phyloP scores from a whole-genome alignment of 306 rosid genomes.

The Astragalus glycyphyllos region DNA sequence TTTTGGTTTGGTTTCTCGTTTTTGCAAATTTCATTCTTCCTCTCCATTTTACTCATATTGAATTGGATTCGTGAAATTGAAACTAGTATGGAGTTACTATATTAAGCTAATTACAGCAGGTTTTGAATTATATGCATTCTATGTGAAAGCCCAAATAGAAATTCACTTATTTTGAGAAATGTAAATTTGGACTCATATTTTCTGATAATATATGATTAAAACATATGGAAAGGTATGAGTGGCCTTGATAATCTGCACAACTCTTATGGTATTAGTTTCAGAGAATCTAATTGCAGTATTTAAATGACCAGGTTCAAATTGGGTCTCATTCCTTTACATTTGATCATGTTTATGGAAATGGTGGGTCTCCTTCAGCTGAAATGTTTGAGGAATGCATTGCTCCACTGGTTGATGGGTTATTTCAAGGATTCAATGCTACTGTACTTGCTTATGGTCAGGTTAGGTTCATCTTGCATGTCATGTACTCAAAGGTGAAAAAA shows the following conservation, averaged over 20 bases:
- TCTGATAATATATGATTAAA: too few relatives aligned
- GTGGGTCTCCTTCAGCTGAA: constrained; percentile 68
- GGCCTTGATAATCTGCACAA: constrained; percentile 36
- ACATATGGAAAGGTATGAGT: neutral
- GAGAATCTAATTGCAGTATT: constrained; percentile 44
- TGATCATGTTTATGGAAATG: constrained; percentile 74
- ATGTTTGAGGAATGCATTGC: constrained; percentile 79
- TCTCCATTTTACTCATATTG: constrained; percentile 7
- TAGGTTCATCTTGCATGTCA: constrained; percentile 39
- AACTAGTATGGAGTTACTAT: constrained; percentile 16
- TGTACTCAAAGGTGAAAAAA: constrained; percentile 34
- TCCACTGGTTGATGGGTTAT: constrained; percentile 79
- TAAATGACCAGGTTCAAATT: constrained; percentile 68
- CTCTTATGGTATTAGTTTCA: constrained; percentile 25
- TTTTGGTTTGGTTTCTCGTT: constrained; percentile 20
- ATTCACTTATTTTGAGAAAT: constrained; percentile 26
- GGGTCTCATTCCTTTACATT: constrained; percentile 85
- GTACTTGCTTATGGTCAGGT: constrained; percentile 96
- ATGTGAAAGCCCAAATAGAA: constrained; percentile 15
- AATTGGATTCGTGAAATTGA: constrained; percentile 15
- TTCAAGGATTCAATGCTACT: constrained; percentile 86
- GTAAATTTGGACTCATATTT: too few relatives aligned
- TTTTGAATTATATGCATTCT: constrained; percentile 15
- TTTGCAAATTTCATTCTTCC: constrained; percentile 17
- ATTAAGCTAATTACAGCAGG: constrained; percentile 8